Evolutionary conservation across 345 rosid genomes (phyloP).

Genomic region (Iberis pinnata): DNA sequence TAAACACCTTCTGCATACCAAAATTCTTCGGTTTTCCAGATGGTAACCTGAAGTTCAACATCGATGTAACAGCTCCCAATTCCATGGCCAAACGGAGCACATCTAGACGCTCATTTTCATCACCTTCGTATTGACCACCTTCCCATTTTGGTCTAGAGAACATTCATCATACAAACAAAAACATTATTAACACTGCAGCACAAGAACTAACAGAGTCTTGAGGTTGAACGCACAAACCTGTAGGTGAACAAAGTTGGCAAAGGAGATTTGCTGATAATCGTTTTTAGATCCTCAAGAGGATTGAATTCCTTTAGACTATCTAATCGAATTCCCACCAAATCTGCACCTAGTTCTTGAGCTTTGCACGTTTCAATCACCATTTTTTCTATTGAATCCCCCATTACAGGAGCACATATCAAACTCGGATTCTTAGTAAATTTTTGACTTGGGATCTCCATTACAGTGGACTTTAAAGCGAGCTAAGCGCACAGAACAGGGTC

Average conservation of each 20-base stretch:
- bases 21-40: conserved; percentile 3
- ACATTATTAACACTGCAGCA: conserved; percentile 4
- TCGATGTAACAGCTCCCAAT: conserved; percentile 89
- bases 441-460: conserved; percentile 28
- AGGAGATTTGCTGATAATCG: conserved; percentile 49
- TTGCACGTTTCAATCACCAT: conserved; percentile 42
- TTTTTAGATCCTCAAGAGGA: conserved; percentile 40
- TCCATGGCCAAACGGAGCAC: conserved; percentile 79
- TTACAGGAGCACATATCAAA: conserved; percentile 68
- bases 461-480: conserved; percentile 36
- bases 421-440: conserved; percentile 46
- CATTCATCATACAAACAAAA: not conserved
- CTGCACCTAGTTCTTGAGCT: conserved; percentile 67
- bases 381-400: conserved; percentile 56
- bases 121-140: conserved; percentile 88
- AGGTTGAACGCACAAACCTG: conserved; percentile 45
- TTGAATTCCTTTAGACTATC: conserved; percentile 48
- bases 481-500: conserved; percentile 4
- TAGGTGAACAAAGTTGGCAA: conserved; percentile 82
- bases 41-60: conserved; percentile 80
- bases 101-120: conserved; percentile 54
- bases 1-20: not conserved
- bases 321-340: conserved; percentile 78
- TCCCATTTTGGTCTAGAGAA: conserved; percentile 80
- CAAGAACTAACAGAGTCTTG: no score